phyloP scores from a whole-genome alignment of 768 basidiomycete genomes.

The Imleria badia region DNA sequence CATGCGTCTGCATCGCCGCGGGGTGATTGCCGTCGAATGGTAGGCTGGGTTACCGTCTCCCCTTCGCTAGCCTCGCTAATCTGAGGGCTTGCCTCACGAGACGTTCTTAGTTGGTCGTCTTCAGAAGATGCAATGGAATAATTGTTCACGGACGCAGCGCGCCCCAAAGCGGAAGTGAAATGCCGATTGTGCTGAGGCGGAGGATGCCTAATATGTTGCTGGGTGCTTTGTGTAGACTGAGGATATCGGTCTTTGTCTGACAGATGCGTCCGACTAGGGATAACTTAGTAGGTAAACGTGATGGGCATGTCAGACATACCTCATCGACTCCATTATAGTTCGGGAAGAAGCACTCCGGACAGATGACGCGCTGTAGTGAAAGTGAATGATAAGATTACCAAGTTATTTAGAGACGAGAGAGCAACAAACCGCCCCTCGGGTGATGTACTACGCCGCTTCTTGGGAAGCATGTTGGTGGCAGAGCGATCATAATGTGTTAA shows the following conservation, averaged over 20 bases:
- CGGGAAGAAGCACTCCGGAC: constrained; percentile 15
- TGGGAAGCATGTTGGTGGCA: constrained; percentile 31
- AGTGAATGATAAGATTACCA: constrained; percentile 11
- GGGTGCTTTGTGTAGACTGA: constrained; percentile 8
- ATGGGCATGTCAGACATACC: constrained; percentile 17
- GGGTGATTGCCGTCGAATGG: constrained; percentile 25
- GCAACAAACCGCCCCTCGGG: constrained; percentile 29
- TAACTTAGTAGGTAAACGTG: constrained; percentile 8
- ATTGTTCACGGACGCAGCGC: constrained; percentile 16
- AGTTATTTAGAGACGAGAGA: neutral
- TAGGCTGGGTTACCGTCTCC: constrained; percentile 14
- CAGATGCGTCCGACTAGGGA: constrained; percentile 22
- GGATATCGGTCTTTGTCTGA: constrained; percentile 17
- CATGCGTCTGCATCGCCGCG: constrained; percentile 31
- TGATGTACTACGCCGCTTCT: constrained; percentile 34
- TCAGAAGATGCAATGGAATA: constrained; percentile 28
- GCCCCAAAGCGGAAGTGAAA: constrained; percentile 5
- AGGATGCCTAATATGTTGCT: constrained; percentile 13
- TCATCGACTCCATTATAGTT: constrained; percentile 26
- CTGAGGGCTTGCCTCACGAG: constrained; percentile 31
- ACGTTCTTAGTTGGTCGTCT: constrained; percentile 29
- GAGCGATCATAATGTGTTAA: constrained; percentile 27
- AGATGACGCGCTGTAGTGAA: constrained; percentile 13
- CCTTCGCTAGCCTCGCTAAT: constrained; percentile 33
- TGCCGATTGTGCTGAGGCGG: constrained; percentile 7